These are phyloP conservation scores for Hemileccinum impolitum DNA, from an alignment of 768 basidiomycete genomes.

Conservation along the genomic window DNA sequence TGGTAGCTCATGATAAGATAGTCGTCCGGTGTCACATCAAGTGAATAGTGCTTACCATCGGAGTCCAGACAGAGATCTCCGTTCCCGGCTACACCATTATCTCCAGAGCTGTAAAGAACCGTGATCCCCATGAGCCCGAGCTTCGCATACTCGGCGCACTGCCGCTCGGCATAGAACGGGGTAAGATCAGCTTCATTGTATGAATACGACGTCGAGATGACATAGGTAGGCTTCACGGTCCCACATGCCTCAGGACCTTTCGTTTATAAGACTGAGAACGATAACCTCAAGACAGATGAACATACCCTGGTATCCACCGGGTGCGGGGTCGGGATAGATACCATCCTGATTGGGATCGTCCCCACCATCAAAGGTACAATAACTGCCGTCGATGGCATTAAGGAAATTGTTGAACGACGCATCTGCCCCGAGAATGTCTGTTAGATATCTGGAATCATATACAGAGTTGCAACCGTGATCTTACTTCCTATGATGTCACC, in stretches of 20 bases:
- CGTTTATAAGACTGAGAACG: not conserved
- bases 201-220: slow-evolving; percentile 39
- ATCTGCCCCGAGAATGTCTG: slow-evolving; percentile 7
- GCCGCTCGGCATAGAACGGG: slow-evolving; percentile 34
- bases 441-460: too few relatives aligned
- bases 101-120: slow-evolving; percentile 39
- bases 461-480: too few relatives aligned
- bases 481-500: slow-evolving; percentile 27
- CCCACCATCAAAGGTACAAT: slow-evolving; percentile 37
- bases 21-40: not conserved
- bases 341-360: slow-evolving; percentile 29
- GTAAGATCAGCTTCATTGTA: slow-evolving; percentile 34
- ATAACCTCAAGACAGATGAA: not conserved
- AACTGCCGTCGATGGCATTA: slow-evolving; percentile 35
- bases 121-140: slow-evolving; percentile 37
- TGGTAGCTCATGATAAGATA: not conserved
- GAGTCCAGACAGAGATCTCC: slow-evolving; percentile 30
- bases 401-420: slow-evolving; percentile 37
- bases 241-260: slow-evolving; percentile 27
- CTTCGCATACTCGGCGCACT: slow-evolving; percentile 44
- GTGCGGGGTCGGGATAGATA: slow-evolving; percentile 21
- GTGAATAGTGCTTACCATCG: slow-evolving; percentile 11
- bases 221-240: slow-evolving; percentile 30
- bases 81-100: slow-evolving; percentile 15
- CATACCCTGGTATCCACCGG: slow-evolving; percentile 18